Conservation (phyloP, 2,329 filamentous ascomycete genomes). For the Paracamarosporium sp. region DNA sequence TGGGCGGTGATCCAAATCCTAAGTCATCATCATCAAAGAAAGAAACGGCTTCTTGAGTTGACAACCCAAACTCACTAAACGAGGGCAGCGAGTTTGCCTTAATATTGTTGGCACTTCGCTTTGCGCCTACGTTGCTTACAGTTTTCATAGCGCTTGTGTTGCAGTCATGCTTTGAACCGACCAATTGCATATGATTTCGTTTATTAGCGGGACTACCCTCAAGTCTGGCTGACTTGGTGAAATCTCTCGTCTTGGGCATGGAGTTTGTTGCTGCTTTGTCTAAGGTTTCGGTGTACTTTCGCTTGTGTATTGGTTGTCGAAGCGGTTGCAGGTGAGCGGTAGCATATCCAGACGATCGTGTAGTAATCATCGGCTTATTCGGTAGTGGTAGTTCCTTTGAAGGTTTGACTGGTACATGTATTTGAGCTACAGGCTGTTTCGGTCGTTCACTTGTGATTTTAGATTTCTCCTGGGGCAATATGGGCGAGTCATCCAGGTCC, state of each 20-base stretch:
- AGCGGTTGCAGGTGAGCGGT: neutral
- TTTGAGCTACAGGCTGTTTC: neutral
- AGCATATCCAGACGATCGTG: too few species aligned
- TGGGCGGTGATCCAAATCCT: slow-evolving; percentile 28
- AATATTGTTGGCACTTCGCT: neutral
- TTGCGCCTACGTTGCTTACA: neutral
- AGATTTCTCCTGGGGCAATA: neutral
- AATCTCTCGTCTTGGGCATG: neutral
- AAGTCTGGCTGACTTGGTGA: neutral
- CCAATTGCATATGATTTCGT: neutral
- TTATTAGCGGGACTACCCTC: neutral
- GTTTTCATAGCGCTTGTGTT: neutral
- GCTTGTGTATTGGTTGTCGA: neutral
- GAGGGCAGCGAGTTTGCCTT: neutral
- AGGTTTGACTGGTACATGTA: neutral
- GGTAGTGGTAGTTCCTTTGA: neutral
- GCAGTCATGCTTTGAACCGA: neutral
- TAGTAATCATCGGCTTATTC: neutral
- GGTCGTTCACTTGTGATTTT: neutral
- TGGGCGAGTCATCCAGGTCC: slow-evolving; percentile 44
- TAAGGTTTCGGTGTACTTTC: neutral
- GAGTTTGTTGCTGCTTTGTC: neutral
- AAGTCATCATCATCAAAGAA: slow-evolving; percentile 32
- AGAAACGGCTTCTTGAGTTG: slow-evolving; percentile 33
- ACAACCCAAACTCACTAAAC: slow-evolving; percentile 28